Percentiles rank a stretch among this genome's conserved stretches.
Conservation (phyloP, 768 basidiomycete genomes). For the Amanita muscaria region DNA sequence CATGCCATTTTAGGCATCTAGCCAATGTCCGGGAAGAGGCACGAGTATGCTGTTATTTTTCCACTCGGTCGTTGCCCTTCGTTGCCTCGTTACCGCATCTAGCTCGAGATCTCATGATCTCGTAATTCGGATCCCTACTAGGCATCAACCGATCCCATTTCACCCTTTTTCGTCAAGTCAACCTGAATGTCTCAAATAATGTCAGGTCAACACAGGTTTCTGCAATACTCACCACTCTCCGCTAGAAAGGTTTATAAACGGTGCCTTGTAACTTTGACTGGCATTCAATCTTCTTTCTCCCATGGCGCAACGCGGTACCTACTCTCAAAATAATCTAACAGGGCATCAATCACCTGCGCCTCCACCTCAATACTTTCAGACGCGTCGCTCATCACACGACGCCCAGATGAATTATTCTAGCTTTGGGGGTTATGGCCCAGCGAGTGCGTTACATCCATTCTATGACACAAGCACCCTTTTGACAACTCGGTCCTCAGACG, state of each 20-base stretch:
- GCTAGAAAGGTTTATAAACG: slow-evolving; percentile 5
- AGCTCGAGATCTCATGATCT: slow-evolving; percentile 8
- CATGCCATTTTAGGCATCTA: too few species aligned
- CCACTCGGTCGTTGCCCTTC: too few species aligned
- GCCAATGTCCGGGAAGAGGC: not conserved
- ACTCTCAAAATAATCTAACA: slow-evolving; percentile 4
- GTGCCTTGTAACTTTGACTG: not conserved
- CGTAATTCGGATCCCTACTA: not conserved
- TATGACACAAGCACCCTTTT: not conserved
- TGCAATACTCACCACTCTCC: not conserved
- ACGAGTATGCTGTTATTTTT: not conserved
- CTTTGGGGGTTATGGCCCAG: slow-evolving; percentile 1
- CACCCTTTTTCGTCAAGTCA: not conserved
- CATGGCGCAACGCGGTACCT: slow-evolving; percentile 5
- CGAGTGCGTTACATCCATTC: not conserved
- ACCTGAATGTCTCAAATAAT: slow-evolving; percentile 2
- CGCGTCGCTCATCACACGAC: slow-evolving; percentile 4
- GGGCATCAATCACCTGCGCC: not conserved
- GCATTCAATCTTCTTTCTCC: not conserved
- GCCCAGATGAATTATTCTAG: slow-evolving; percentile 2
- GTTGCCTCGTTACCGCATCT: slow-evolving; percentile 5
- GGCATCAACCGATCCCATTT: slow-evolving; percentile 1
- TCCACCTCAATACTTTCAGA: not conserved
- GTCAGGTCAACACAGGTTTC: slow-evolving; percentile 5
- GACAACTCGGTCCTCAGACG: not conserved